A percentile compares a stretch with the other conserved stretches of the same genome.
Conservation (phyloP, 805 yeast genomes). For the Metschnikowia corniflorae region DNA sequence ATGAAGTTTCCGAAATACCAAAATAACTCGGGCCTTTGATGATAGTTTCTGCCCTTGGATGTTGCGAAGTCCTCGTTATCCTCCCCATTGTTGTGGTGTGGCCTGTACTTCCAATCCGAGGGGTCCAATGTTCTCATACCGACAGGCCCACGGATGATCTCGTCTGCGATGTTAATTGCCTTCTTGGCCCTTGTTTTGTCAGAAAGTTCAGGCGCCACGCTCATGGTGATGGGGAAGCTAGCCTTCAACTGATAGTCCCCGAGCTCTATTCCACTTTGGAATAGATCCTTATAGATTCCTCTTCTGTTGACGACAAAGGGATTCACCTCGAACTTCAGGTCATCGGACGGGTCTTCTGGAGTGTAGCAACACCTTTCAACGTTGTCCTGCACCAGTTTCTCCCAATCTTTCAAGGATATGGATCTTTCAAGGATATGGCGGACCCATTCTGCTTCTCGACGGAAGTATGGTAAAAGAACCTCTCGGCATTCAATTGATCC, state of each 20-base stretch:
- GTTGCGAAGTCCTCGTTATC: constrained; percentile 88
- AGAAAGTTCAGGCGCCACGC: constrained; percentile 90
- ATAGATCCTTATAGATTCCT: constrained; percentile 90
- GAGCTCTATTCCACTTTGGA: constrained; percentile 74
- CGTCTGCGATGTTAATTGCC: constrained; percentile 71
- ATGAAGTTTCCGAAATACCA: constrained; percentile 88
- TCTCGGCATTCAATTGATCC: constrained; percentile 49
- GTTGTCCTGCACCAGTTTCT: constrained; percentile 58
- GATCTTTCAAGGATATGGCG: constrained; percentile 50
- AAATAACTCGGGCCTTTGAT: constrained; percentile 98
- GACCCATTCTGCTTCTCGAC: constrained; percentile 62
- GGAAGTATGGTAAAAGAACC: constrained; percentile 51
- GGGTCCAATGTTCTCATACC: constrained; percentile 95
- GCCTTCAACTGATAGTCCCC: constrained; percentile 94
- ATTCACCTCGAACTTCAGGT: constrained; percentile 58
- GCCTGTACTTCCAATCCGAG: constrained; percentile 85
- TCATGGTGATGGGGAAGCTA: constrained; percentile 88
- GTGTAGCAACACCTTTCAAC: constrained; percentile 80
- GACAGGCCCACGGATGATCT: constrained; percentile 74
- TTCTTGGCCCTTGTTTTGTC: constrained; percentile 52
- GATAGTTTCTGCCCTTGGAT: constrained; percentile 92
- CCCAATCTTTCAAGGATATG: too few species aligned
- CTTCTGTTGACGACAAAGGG: constrained; percentile 71
- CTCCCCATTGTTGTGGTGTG: constrained; percentile 76
- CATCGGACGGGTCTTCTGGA: constrained; percentile 64